Conservation (phyloP, 1,284 basidiomycete species). For the Wallemia ichthyophaga region DNA sequence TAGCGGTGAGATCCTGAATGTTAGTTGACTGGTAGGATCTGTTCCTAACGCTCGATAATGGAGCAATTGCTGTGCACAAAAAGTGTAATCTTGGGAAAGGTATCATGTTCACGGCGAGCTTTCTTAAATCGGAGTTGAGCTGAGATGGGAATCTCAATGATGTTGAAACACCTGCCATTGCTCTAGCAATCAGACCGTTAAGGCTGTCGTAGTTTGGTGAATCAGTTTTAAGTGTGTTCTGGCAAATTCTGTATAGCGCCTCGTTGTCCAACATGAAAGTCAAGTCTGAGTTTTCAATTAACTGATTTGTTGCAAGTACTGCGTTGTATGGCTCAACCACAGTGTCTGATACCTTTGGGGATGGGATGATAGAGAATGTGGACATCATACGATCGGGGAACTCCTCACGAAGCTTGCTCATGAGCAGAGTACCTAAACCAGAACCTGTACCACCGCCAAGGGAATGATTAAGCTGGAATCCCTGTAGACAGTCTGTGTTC, state of each 20-base stretch:
- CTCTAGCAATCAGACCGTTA: conserved; percentile 87
- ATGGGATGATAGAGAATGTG: conserved; percentile 94
- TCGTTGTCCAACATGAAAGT: conserved; percentile 99
- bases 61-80: conserved; percentile 84
- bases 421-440: conserved; percentile 85
- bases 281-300: conserved; percentile 95
- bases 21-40: conserved; percentile 91
- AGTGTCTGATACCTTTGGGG: conserved; percentile 73
- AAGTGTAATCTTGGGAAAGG: conserved; percentile 96
- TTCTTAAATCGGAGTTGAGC: conserved; percentile 87
- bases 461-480: conserved; percentile 99
- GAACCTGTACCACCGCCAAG: conserved; percentile 98
- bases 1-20: conserved; percentile 90
- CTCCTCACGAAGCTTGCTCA: conserved; percentile 84
- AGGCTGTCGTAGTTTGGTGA: conserved; percentile 81
- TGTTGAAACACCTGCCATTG: conserved; percentile 88
- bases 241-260: conserved; percentile 92
- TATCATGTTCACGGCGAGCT: conserved; percentile 96
- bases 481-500: conserved; percentile 90
- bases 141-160: conserved; percentile 94
- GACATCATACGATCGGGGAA: conserved; percentile 99
- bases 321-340: conserved; percentile 99
- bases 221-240: conserved; percentile 61
- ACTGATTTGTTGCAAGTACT: conserved; percentile 92
- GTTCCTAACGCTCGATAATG: conserved; percentile 49